Evolutionary conservation across 768 basidiomycete genomes (phyloP), one percentile per base, ranked within the genome.

Genomic region (Leucocoprinus birnbaumii): DNA sequence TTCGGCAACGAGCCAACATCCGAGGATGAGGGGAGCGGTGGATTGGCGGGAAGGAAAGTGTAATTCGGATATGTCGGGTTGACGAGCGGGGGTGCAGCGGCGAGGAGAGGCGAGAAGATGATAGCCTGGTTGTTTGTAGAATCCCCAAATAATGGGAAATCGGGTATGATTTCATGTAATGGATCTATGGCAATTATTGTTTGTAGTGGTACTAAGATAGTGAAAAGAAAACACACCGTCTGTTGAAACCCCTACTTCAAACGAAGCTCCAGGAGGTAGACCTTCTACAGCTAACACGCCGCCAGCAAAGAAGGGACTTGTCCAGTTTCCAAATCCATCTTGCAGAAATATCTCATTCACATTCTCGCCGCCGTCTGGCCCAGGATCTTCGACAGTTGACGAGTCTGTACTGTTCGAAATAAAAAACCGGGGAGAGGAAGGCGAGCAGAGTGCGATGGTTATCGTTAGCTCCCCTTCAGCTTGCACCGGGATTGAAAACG

Each of bases 51-150:
- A 1, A 71, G 65, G 0, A 93, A 77, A 1, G 86, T 85, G 64
- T 89, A 93, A 61, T 91, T 91, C 10, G 91, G 91, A 62, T 79
- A 93, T 22, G 67, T 70, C 1, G 87, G 83, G 38, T 66, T 59
- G 25, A 24, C 2, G 4, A 61, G 50, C 0, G 59, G 24, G 1
- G 63, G 57, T 10, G 72, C 56, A 0, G 70, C 53, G 6, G 70
- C 60, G 57, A 84, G 84, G 0, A 79, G 68, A 7, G 81, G 79
- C 0, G 91, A 92, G 67, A 89, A 90, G 10, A 92, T 62, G 25
- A 93, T 67, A 0, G 82, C 88, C 64, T 89, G 83, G 48, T 84
- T 88, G 5, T 84, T 71, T 1, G 89, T 89, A 1, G 87, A 84
- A 65, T 93, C 91, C 2, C 87, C 88, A 1, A 91, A 69, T 5